A percentile compares a stretch with the other conserved stretches of the same genome.
Evolutionary conservation across 1,139 yeast genomes (phyloP).

Genomic region (Yamadazyma buinensis): DNA sequence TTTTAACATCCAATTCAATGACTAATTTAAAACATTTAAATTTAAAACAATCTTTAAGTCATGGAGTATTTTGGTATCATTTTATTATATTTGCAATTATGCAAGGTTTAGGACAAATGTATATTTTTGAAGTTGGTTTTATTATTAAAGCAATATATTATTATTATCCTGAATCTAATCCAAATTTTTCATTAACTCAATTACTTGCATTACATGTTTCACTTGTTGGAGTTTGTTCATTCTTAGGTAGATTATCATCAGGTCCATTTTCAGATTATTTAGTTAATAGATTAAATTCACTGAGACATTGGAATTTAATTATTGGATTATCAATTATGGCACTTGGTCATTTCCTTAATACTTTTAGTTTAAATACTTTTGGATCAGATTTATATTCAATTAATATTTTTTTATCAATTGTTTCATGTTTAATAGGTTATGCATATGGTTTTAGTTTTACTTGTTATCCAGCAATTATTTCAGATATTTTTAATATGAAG

Average conservation of each 20-base stretch:
- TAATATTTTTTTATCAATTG: constrained; percentile 34
- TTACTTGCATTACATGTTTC: constrained; percentile 73
- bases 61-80: constrained; percentile 43
- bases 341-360: constrained; percentile 37
- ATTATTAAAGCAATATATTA: constrained; percentile 51
- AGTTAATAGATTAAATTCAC: constrained; percentile 47
- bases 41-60: constrained; percentile 18
- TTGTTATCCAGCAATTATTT: constrained; percentile 72
- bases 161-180: constrained; percentile 18
- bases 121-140: constrained; percentile 71
- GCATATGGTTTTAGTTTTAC: constrained; percentile 85
- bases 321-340: constrained; percentile 43
- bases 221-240: constrained; percentile 61
- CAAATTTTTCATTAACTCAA: constrained; percentile 24
- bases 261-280: constrained; percentile 67
- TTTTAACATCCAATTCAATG: neutral
- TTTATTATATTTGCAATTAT: constrained; percentile 55
- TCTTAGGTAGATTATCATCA: constrained; percentile 62
- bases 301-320: constrained; percentile 66
- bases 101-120: constrained; percentile 76
- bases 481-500: constrained; percentile 71
- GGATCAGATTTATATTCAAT: constrained; percentile 24
- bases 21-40: constrained; percentile 14
- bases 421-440: constrained; percentile 63
- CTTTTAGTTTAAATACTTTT: constrained; percentile 25